Evolutionary conservation across 441 rosid genomes (phyloP).

Genomic region (Jatropha podagrica): DNA sequence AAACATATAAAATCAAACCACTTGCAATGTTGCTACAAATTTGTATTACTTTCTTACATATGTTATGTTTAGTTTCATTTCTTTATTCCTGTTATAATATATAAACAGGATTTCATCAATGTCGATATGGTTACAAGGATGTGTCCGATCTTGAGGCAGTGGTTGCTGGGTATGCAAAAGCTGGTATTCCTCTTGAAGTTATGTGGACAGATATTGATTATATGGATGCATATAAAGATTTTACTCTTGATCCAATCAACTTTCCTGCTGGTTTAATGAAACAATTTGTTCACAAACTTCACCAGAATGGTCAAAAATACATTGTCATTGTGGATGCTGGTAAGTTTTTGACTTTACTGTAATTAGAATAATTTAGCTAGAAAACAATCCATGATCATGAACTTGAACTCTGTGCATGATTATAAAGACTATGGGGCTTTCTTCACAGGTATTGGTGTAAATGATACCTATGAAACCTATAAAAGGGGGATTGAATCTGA

Average conservation of each 20-base stretch:
- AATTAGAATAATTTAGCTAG: too few relatives aligned
- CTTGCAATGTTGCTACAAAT: too few relatives aligned
- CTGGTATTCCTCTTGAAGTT: slow-evolving; percentile 71
- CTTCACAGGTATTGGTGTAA: slow-evolving; percentile 51
- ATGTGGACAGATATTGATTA: slow-evolving; percentile 88
- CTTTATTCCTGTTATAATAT: neutral
- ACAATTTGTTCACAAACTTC: slow-evolving; percentile 46
- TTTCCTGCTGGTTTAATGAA: slow-evolving; percentile 55
- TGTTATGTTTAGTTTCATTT: neutral
- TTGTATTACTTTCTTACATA: neutral
- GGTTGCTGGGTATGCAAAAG: slow-evolving; percentile 72
- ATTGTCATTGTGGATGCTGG: slow-evolving; percentile 76
- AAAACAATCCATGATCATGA: too few relatives aligned
- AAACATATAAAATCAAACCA: too few relatives aligned
- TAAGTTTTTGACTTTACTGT: slow-evolving; percentile 15
- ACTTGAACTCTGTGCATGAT: too few relatives aligned
- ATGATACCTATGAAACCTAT: slow-evolving; percentile 48
- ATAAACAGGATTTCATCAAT: slow-evolving; percentile 70
- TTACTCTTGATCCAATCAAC: slow-evolving; percentile 70
- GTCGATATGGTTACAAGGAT: slow-evolving; percentile 65
- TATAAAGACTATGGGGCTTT: neutral
- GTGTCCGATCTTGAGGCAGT: slow-evolving; percentile 58
- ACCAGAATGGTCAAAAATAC: slow-evolving; percentile 60
- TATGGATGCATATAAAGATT: slow-evolving; percentile 73
- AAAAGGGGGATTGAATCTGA: slow-evolving; percentile 63